Percentiles rank a stretch among this genome's conserved stretches.
These are phyloP conservation scores for Sporothrix globosa DNA, from an alignment of 2,329 filamentous ascomycete genomes.

Conservation along the genomic window DNA sequence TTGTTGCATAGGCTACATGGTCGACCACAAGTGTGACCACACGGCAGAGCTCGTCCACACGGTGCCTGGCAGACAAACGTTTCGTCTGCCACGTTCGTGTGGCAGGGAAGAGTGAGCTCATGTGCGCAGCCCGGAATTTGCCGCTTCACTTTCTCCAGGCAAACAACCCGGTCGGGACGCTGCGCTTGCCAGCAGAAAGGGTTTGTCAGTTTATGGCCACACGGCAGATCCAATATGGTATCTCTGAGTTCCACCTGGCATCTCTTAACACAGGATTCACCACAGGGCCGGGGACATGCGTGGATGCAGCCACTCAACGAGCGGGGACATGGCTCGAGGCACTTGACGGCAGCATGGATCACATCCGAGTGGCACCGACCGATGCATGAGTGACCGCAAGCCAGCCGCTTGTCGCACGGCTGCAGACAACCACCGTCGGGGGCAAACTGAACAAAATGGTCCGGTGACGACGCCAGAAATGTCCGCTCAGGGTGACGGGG, in stretches of 20 bases:
- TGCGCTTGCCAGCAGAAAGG: constrained; percentile 50
- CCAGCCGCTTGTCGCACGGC: constrained; percentile 53
- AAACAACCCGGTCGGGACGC: constrained; percentile 52
- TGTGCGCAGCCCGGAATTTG: constrained; percentile 61
- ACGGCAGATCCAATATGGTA: constrained; percentile 47
- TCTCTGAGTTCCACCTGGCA: constrained; percentile 45
- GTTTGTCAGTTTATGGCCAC: constrained; percentile 47
- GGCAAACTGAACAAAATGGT: constrained; percentile 59
- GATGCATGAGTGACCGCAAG: constrained; percentile 54
- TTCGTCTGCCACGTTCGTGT: constrained; percentile 47
- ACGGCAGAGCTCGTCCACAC: constrained; percentile 54
- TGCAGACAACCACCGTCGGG: constrained; percentile 66
- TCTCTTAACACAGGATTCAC: constrained; percentile 47
- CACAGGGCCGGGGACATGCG: constrained; percentile 49
- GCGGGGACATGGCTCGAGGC: constrained; percentile 51
- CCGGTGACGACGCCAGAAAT: constrained; percentile 56
- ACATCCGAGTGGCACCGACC: constrained; percentile 53
- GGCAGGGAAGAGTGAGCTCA: constrained; percentile 54
- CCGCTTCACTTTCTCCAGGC: constrained; percentile 51
- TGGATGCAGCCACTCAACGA: constrained; percentile 50
- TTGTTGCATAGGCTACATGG: constrained; percentile 55
- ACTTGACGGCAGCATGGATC: constrained; percentile 53
- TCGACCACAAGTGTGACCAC: constrained; percentile 61
- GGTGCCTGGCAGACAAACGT: constrained; percentile 52
- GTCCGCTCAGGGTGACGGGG: constrained; percentile 60